A percentile compares a stretch with the other conserved stretches of the same genome.
Conservation (phyloP, 306 rosid genomes). For the Fragaria ananassa region DNA sequence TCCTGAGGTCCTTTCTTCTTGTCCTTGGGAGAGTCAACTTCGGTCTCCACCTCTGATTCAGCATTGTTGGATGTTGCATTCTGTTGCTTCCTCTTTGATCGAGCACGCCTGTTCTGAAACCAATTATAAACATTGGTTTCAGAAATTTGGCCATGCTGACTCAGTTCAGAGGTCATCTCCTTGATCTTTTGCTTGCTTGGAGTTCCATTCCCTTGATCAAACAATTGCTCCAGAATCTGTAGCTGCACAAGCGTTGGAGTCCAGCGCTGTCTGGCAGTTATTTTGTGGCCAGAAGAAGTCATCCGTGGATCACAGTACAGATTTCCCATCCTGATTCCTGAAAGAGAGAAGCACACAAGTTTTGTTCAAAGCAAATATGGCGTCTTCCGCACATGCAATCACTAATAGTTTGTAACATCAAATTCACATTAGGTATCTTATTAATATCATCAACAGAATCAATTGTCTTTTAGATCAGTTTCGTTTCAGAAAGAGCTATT, state of each 20-base stretch:
- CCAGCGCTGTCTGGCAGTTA: constrained; percentile 95
- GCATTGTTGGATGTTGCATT: constrained; percentile 43
- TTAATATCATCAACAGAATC: not conserved
- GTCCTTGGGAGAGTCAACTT: constrained; percentile 83
- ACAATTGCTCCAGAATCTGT: constrained; percentile 82
- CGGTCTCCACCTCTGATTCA: constrained; percentile 87
- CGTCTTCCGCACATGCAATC: not conserved
- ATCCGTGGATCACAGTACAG: constrained; percentile 77
- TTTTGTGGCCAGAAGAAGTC: constrained; percentile 79
- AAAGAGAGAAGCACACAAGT: constrained; percentile 4
- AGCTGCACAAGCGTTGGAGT: constrained; percentile 89
- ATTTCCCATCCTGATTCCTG: constrained; percentile 83
- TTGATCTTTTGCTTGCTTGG: constrained; percentile 95
- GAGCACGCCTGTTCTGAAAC: constrained; percentile 97
- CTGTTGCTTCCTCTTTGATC: constrained; percentile 85
- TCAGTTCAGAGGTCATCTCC: constrained; percentile 78
- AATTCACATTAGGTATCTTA: not conserved
- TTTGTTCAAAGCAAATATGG: not conserved
- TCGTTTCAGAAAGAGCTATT: not conserved
- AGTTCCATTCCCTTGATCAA: constrained; percentile 87
- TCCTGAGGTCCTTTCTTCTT: constrained; percentile 71
- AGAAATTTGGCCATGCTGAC: constrained; percentile 92
- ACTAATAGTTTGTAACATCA: not conserved
- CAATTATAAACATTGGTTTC: constrained; percentile 93
- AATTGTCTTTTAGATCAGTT: not conserved